Percentiles rank a stretch among this genome's conserved stretches.
phyloP scores from a whole-genome alignment of 805 yeast species.

The Yamadazyma endophytica region DNA sequence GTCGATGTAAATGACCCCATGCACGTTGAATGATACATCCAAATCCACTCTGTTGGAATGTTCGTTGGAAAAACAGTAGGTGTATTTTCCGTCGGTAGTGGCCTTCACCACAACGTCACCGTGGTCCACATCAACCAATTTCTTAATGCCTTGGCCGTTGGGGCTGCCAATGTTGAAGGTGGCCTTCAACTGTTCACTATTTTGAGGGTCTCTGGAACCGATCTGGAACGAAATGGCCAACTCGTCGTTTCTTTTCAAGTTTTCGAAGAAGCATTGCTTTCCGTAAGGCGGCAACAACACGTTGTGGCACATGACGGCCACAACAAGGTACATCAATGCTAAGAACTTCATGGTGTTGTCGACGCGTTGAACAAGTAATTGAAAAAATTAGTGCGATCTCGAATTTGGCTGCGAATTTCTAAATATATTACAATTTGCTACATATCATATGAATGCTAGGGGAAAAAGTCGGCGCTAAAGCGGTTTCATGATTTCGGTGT shows the following conservation, averaged over 20 bases:
- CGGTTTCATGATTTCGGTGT: conserved; percentile 73
- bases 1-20: conserved; percentile 86
- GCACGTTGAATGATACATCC: conserved; percentile 93
- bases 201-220: conserved; percentile 78
- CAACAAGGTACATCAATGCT: conserved; percentile 11
- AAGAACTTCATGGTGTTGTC: conserved; percentile 8
- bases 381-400: background rate
- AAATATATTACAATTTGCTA: background rate
- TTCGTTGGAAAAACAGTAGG: conserved; percentile 91
- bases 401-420: background rate
- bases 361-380: conserved; percentile 1
- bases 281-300: conserved; percentile 80
- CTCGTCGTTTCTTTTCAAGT: conserved; percentile 77
- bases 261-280: conserved; percentile 84
- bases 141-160: conserved; percentile 45
- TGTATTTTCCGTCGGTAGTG: conserved; percentile 64
- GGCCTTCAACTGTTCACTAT: conserved; percentile 58
- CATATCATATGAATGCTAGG: background rate
- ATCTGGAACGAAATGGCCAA: conserved; percentile 88
- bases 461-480: too few relatives aligned
- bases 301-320: conserved; percentile 57
- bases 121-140: conserved; percentile 60
- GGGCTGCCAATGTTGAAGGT: conserved; percentile 55
- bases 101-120: conserved; percentile 76
- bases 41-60: conserved; percentile 65